Evolutionary conservation across 148 eudicot genomes (phyloP).

Genomic region (Vaccinium corymbosum): DNA sequence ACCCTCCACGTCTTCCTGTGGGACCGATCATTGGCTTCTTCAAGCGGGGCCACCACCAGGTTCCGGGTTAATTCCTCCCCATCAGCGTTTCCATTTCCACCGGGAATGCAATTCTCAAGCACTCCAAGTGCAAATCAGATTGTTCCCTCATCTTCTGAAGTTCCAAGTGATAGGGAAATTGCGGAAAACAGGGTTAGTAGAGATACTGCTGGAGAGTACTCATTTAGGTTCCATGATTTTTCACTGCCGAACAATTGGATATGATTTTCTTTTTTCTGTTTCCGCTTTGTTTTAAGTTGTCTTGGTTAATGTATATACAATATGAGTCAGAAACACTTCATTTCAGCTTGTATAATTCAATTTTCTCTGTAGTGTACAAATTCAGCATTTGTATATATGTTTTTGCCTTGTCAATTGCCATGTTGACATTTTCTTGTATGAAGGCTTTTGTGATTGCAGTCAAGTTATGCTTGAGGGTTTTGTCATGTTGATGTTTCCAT

Average conservation of each 20-base stretch:
- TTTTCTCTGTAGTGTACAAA: neutral
- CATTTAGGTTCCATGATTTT: constrained; percentile 64
- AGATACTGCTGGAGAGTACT: constrained; percentile 63
- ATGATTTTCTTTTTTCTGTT: constrained; percentile 12
- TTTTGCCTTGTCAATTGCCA: neutral
- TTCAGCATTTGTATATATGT: neutral
- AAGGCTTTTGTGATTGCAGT: neutral
- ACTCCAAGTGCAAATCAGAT: constrained; percentile 27
- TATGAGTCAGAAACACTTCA: neutral
- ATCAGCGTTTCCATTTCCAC: constrained; percentile 16
- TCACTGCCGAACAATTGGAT: constrained; percentile 56
- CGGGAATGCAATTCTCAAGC: constrained; percentile 18
- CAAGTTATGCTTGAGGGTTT: neutral
- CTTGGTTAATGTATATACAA: neutral
- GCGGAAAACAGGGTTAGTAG: constrained; percentile 33
- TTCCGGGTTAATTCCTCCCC: constrained; percentile 23
- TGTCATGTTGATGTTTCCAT: neutral
- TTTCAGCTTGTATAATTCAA: neutral
- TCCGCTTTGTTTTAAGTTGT: neutral
- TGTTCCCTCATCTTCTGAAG: constrained; percentile 26
- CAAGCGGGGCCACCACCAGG: constrained; percentile 22
- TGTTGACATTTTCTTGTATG: neutral
- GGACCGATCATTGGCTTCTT: constrained; percentile 29
- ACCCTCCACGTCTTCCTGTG: constrained; percentile 54
- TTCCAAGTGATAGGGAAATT: constrained; percentile 12